Percentiles rank a stretch among this genome's conserved stretches.
phyloP scores from a whole-genome alignment of 1,284 basidiomycete species.

The Ceratobasidium sp. region DNA sequence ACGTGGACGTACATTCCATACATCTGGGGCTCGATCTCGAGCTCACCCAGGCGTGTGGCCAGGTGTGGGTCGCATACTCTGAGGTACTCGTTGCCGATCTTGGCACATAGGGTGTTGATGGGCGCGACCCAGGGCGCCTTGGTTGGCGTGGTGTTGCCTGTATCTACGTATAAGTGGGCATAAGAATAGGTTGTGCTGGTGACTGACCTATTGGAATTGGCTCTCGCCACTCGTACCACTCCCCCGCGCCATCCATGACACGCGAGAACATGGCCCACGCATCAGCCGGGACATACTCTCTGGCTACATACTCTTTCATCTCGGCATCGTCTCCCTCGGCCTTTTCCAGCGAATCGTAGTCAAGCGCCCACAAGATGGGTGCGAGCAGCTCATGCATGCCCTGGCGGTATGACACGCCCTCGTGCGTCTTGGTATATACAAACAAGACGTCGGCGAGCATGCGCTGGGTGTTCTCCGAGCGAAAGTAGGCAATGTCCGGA shows the following conservation, averaged over 20 bases:
- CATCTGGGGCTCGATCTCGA: slow-evolving; percentile 91
- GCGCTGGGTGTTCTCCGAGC: slow-evolving; percentile 74
- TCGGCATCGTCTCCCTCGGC: slow-evolving; percentile 48
- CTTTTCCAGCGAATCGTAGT: slow-evolving; percentile 76
- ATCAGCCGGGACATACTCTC: slow-evolving; percentile 79
- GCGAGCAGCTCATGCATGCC: slow-evolving; percentile 97
- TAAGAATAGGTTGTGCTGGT: background rate
- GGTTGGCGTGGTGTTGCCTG: slow-evolving; percentile 62
- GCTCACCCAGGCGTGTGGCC: slow-evolving; percentile 76
- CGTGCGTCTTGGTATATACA: slow-evolving; percentile 78
- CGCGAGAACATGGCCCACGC: slow-evolving; percentile 82
- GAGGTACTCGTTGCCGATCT: slow-evolving; percentile 77
- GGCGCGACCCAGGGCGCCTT: slow-evolving; percentile 77
- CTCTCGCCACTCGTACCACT: slow-evolving; percentile 92
- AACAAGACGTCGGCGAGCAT: slow-evolving; percentile 87
- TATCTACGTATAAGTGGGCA: slow-evolving; percentile 49
- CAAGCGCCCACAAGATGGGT: slow-evolving; percentile 80
- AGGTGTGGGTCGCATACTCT: slow-evolving; percentile 85
- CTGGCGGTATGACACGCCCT: slow-evolving; percentile 88
- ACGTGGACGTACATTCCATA: slow-evolving; percentile 82
- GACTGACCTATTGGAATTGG: slow-evolving; percentile 51
- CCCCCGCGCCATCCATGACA: slow-evolving; percentile 79
- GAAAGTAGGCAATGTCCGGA: slow-evolving; percentile 90
- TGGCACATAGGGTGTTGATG: slow-evolving; percentile 82
- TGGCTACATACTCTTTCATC: slow-evolving; percentile 69